phyloP scores from a whole-genome alignment of 139 green algal genomes.

The Asterochloris sp. region DNA sequence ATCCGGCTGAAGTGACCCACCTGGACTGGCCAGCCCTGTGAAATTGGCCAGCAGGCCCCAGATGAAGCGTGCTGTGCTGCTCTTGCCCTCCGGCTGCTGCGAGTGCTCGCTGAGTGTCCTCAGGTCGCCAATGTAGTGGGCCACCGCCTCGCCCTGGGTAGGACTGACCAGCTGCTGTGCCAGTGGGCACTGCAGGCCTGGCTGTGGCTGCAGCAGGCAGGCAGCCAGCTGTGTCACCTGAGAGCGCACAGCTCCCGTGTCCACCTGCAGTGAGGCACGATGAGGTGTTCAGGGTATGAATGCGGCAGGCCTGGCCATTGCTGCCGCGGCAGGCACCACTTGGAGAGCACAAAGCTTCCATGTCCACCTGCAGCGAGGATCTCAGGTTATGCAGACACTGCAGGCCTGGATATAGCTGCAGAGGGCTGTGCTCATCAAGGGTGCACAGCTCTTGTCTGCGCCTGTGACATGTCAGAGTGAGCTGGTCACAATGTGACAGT shows the following conservation, averaged over 20 bases:
- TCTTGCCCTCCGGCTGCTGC: slow-evolving; percentile 28
- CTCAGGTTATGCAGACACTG: neutral
- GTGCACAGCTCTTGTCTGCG: too few species aligned
- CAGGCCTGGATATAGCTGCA: neutral
- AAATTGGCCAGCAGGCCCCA: slow-evolving; percentile 40
- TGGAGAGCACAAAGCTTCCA: neutral
- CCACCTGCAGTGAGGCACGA: slow-evolving; percentile 21
- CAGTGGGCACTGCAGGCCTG: slow-evolving; percentile 45
- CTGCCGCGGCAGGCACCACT: neutral
- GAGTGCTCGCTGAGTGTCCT: slow-evolving; percentile 26
- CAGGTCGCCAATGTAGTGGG: slow-evolving; percentile 54
- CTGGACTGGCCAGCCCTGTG: neutral
- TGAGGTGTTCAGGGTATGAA: neutral
- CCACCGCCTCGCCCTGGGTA: neutral
- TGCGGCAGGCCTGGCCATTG: neutral
- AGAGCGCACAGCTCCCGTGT: slow-evolving; percentile 2
- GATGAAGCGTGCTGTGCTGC: slow-evolving; percentile 46
- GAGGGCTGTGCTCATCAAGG: neutral
- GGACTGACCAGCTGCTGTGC: slow-evolving; percentile 34
- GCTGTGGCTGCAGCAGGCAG: slow-evolving; percentile 30
- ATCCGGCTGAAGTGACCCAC: neutral
- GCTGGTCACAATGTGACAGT: too few species aligned
- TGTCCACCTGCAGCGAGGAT: neutral
- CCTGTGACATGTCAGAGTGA: too few species aligned
- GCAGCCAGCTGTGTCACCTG: slow-evolving; percentile 21